Evolutionary conservation across 495 filamentous ascomycete species (phyloP), one percentile per base, ranked within the genome.

Genomic region (Penicillium flavigenum): DNA sequence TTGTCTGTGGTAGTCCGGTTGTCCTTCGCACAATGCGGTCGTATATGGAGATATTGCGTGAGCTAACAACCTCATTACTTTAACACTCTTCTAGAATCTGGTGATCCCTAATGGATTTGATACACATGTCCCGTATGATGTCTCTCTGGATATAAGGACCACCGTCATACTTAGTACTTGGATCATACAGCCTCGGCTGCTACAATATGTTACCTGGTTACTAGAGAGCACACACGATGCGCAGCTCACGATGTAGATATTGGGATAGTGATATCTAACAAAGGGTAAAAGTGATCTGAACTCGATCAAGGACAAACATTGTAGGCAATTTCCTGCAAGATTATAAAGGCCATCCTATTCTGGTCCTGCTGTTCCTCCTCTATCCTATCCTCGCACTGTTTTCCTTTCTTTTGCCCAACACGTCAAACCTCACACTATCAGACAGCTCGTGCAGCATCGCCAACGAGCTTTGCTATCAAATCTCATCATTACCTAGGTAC

Each of bases 271-370:
- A 43, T 22, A 44, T 24, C 42, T 19, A 20, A 9, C 11, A 20
- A 44, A 44, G 36, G 36, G 16, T 3, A 45, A 12, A 29, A 51
- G 11, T 34, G 39, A 17, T 42, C 26, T n/a, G n/a, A 53, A 53
- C 16, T 42, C 26, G 9, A 27, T 22, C 17, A 3, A 19, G 26
- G 16, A 32, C 36, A 43, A 31, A 53, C 20, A 24, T 29, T 26
- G 31, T 17, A 52, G 51, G 51, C 10, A 32, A 53, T 8, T 32
- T 44, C 51, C 51, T 44, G 6, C 51, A 53, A 29, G 17, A 4
- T 19, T 42, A 42, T 42, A 42, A 53, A 52, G 42, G n/a, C 20
- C 49, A 31, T 52, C 49, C 36, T 27, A 52, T 52, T 3, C 5
- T 31, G 11, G 14, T 5, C 12, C 24, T 19, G 7, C 36, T 32